Evolutionary conservation across 2,329 filamentous ascomycete species (phyloP), one percentile per base, ranked within the genome.

Genomic region (Zasmidium citrigriseum): DNA sequence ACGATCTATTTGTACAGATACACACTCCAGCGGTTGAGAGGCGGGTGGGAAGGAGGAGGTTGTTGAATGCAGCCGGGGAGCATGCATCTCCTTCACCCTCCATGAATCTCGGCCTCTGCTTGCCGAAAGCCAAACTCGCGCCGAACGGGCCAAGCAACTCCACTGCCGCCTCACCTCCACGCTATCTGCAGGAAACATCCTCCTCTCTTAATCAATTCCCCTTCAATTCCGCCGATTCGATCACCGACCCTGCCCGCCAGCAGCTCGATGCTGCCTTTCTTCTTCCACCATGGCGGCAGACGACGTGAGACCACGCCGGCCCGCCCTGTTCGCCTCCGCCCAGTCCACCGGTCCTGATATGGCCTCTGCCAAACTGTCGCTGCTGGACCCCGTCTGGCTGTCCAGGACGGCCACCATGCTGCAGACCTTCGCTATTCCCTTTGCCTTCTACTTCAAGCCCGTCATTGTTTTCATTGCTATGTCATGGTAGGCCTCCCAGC

Each of bases 391-490:
- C 46, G 24, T 58, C 16, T 61, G 56, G 52, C 27, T 63, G 55
- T 61, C 61, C 46, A 55, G 56, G 45, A 49, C 52, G 4, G 29
- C 52, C 52, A 61, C 49, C 16, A 55, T 60, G 52, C 41, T 58
- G 24, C 61, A 61, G 23, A 63, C 60, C 1, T 46, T 63, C 25
- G 57, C 57, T 14, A 24, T 62, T 10, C 63, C 63, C 14, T 53
- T 62, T 20, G 63, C 63, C 24, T 51, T 65, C 38, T 65, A 64
- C 51, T 65, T 64, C 59, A 65, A 64, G 59, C 61, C 63, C 7
- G 47, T 62, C 53, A 49, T 65, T 24, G 61, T 65, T 20, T 60
- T 65, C 21, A 48, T 64, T 27, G 63, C 63, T 21, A 52, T 65
- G 56, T 60, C 60, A 53, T 65, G 60, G 64, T 66, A 59, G 45